Base-by-base conservation (phyloP, 139 green algal genomes). In the Coelastrella sp. region DNA sequence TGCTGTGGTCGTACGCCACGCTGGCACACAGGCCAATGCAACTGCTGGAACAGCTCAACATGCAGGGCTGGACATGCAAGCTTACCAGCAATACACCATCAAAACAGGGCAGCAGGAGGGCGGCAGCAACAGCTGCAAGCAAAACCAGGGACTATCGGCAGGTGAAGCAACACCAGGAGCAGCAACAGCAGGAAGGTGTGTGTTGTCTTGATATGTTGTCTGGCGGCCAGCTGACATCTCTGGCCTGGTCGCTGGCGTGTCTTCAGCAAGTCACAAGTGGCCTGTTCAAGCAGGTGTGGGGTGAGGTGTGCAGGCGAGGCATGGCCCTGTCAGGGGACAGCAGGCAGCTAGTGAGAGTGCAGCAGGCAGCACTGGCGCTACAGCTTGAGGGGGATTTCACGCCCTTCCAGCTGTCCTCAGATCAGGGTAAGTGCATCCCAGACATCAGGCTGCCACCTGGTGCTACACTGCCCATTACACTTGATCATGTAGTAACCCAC, bases 1-100 rank as follows among this genome's bases (percentile, higher is more conserved):
- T 87, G 25, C 25, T 95, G 76, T 95, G 93, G 93, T 87, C 87
- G 11, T 93, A 93, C 89, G 93, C 93, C 1, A 92, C 87, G 0
- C 80, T 95, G 24, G 82, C 84, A 0, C 60, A 91, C 79, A n/a
- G 1, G 22, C 93, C 93, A 4, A 7, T 86, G 24, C 25, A 73
- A 8, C 91, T 95, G 75, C 91, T 95, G 84, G 68, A 35, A 8
- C 17, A 79, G 78, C 78, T 91, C 61, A 68, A 88, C 22, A 14
- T 10, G 11, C 22, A 60, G 35, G 87, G 78, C 78, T 91, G 87
- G 87, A 27, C 74, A 19, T 27, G 61, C 9, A 78, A 68, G 25
- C 75, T 24, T 15, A 24, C 22, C 58, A 74, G 11, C 88, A 78
- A 82, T 6, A 25, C 57, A 15, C 81, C 81, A 74, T 20, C 81